phyloP scores from a whole-genome alignment of 2,329 filamentous ascomycete genomes.

The Helicocarpus griseus region DNA sequence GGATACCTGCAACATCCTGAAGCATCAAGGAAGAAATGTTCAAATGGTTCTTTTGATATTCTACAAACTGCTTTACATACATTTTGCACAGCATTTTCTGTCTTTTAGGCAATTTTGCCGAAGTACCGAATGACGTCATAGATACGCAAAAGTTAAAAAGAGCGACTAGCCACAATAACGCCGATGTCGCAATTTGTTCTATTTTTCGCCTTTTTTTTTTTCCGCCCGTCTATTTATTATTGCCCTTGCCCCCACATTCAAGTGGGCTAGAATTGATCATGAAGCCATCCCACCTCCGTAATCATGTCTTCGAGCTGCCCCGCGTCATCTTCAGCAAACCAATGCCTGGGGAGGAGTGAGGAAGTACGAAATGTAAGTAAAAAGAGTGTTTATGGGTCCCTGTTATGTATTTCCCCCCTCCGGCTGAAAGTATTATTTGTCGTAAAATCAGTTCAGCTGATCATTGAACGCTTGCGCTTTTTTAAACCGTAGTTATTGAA shows the following conservation, averaged over 20 bases:
- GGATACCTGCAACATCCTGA: background rate
- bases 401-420: background rate
- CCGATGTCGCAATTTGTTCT: background rate
- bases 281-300: background rate
- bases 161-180: background rate
- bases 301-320: background rate
- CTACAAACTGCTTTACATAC: background rate
- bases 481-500: conserved; percentile 30
- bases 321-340: conserved; percentile 1
- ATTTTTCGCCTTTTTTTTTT: background rate
- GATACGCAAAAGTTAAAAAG: background rate
- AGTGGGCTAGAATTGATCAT: background rate
- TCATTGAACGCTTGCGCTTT: background rate
- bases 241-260: background rate
- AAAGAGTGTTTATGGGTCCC: background rate
- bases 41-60: background rate
- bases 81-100: too few species aligned
- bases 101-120: background rate
- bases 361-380: conserved; percentile 34
- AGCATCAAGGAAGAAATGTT: background rate
- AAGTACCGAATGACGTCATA: background rate
- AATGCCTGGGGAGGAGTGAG: conserved; percentile 23
- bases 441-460: background rate
- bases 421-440: background rate
- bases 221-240: background rate